phyloP scores from a whole-genome alignment of 192 early-diverging fungal species.

The Mortierella hygrophila region DNA sequence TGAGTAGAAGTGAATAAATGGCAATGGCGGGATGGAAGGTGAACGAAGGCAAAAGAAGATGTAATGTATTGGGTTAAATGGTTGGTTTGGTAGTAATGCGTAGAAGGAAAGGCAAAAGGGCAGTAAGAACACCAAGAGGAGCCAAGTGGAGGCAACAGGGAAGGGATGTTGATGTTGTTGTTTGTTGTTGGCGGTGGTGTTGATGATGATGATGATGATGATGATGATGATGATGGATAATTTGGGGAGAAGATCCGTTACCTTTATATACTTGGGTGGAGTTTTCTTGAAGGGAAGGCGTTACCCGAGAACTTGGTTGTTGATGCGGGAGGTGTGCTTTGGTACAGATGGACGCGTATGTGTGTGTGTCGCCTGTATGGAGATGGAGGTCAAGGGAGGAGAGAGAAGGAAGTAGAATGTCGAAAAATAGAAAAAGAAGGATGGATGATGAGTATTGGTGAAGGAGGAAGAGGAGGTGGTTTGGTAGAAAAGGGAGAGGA shows the following conservation, averaged over 20 bases:
- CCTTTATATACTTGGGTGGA: neutral
- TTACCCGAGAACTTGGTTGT: no score
- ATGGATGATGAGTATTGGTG: neutral
- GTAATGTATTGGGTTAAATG: neutral
- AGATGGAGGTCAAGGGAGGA: no score
- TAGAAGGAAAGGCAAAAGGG: neutral
- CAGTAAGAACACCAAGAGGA: no score
- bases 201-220: neutral
- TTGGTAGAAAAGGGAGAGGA: neutral
- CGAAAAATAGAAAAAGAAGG: slow-evolving; percentile 7
- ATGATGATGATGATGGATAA: neutral
- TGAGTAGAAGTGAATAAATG: neutral
- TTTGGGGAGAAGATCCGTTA: neutral
- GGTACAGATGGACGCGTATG: no score
- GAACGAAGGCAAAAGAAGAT: neutral
- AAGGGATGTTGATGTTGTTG: no score
- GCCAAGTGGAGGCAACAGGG: no score
- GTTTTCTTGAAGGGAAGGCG: no score
- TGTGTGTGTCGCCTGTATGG: neutral
- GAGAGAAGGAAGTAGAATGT: slow-evolving; percentile 6
- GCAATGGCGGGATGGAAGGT: neutral
- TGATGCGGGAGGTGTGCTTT: no score
- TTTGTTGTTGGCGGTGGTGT: no score
- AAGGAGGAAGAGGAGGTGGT: neutral
- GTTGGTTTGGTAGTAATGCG: neutral